These are phyloP conservation scores for Cystobasidium onofrii DNA, from an alignment of 768 basidiomycete species.

Conservation along the genomic window DNA sequence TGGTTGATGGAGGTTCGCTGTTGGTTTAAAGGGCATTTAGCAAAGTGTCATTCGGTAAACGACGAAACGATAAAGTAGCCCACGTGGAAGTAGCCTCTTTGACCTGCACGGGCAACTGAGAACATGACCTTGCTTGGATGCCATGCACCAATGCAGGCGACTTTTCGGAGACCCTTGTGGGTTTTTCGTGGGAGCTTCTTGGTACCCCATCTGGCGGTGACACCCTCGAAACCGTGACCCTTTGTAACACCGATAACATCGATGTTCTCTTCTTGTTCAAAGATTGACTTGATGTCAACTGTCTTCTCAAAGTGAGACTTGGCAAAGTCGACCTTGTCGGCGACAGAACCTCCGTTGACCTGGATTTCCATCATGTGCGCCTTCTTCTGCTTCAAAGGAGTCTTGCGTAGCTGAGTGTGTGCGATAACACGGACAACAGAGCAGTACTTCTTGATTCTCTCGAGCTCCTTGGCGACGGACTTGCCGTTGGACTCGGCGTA, in stretches of 20 bases:
- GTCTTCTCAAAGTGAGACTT: conserved; percentile 94
- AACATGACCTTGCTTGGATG: conserved; percentile 99
- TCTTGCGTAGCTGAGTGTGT: conserved; percentile 98
- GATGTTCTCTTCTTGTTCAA: conserved; percentile 85
- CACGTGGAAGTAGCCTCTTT: conserved; percentile 75
- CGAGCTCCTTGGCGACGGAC: conserved; percentile 85
- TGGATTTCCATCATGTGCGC: conserved; percentile 99
- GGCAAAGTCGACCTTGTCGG: conserved; percentile 96
- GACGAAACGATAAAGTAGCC: background rate
- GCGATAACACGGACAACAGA: conserved; percentile 98
- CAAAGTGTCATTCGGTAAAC: background rate
- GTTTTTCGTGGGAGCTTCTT: conserved; percentile 98
- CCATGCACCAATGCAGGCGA: conserved; percentile 97
- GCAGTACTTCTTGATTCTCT: conserved; percentile 99
- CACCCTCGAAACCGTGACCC: conserved; percentile 99
- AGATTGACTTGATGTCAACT: conserved; percentile 70
- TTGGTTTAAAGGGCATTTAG: background rate
- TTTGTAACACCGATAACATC: conserved; percentile 98
- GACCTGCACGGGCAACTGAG: conserved; percentile 99
- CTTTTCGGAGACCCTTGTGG: conserved; percentile 99
- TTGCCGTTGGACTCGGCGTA: conserved; percentile 90
- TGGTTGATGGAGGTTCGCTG: conserved; percentile 94
- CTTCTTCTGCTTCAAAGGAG: conserved; percentile 96
- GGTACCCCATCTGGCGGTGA: conserved; percentile 97
- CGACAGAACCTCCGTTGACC: conserved; percentile 83